Base-by-base conservation (phyloP, 2,329 filamentous ascomycete species). In the Chaetomium sp. region DNA sequence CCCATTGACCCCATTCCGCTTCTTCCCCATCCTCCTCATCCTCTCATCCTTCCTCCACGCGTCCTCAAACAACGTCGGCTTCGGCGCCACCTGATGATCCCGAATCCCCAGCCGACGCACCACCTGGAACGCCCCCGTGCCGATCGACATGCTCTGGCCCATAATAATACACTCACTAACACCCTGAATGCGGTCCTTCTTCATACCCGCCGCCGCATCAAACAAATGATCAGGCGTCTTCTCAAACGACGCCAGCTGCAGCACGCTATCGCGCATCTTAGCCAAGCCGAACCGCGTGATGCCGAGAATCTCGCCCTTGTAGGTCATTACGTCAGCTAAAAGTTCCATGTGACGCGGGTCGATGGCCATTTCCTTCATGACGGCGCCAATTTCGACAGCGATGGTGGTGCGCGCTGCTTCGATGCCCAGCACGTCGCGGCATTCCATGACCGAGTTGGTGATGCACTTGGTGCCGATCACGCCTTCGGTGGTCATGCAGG, bases 151-250 rank as follows among this genome's bases (percentile, higher is more conserved):
- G 43, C 87, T 91, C 77, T 97, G 92, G 12, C 94, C 94, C 86
- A 97, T 94, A 68, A 99, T 99, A 68, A 99, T 97, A 72, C 91
- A 95, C 74, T 99, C 94, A 54, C 84, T 89, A 8, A 99, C 94
- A 65, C 94, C 94, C 70, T 96, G 89, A 58, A 99, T 95, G 60
- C 82, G 79, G 73, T 99, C 94, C 34, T 84, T 87, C 76, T 96
- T 96, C 79, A 95, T 95, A 55, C 86, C 85, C 5, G 90, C 88
- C 6, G 91, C 94, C 2, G 94, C 94, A 61, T 96, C 92, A 67
- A 99, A 99, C 42, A 99, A 74, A 72, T 99, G 94, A 69, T 99
- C 94, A 0, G 94, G 91, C 47, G 94, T 99, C 81, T 97, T 97
- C 73, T 99, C 94, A 68, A 99, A 99, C 14, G 87, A 92, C 0